Base-by-base conservation (phyloP, 192 early-diverging fungal genomes). In the Lunasporangiospora selenospora region DNA sequence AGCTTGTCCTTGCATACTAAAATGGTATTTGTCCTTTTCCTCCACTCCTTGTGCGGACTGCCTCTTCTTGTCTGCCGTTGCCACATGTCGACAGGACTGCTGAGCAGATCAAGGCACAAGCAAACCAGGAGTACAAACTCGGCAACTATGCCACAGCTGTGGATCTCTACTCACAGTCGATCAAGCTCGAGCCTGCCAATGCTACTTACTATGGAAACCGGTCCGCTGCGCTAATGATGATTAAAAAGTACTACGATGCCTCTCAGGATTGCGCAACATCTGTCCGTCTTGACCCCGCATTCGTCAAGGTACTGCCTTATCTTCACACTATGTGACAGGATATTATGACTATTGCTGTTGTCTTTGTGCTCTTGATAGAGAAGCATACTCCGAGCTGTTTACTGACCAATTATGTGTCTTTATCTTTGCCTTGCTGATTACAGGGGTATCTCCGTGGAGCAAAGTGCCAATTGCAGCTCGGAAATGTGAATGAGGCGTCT, bases 141-240 rank as follows among this genome's bases (percentile, higher is more conserved):
- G 87, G 77, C 47, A 65, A 87, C 41, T 92, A 92, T 75, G 52
- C 64, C 37, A 78, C 77, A n/a, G 88, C 92, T n/a, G 78, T 88
- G 23, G 76, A 79, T 53, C 77, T 89, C 57, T 93, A 93, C 75
- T 78, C 80, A 11, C 57, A 91, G 47, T 86, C 89, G 1, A 89
- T 93, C 40, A 89, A 88, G 29, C 31, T 85, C n/a, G 75, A 77
- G 30, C 85, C 91, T 37, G 53, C 73, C 18, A 78, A 65, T n/a
- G 71, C 86, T 9, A 92, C 86, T 4, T 90, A 87, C 53, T 90
- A 89, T 55, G 76, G 75, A 48, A 95, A 95, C 75, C 81, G 93
- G n/a, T 85, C 90, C 10, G 93, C 93, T 10, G 92, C 93, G 13
- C 78, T 84, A 19, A 84, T 88, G 57, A 91, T 92, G 86, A 52